A percentile compares a stretch with the other conserved stretches of the same genome.
These are phyloP conservation scores for Fagopyrum esculentum DNA, from an alignment of 148 eudicot species.

Conservation along the genomic window DNA sequence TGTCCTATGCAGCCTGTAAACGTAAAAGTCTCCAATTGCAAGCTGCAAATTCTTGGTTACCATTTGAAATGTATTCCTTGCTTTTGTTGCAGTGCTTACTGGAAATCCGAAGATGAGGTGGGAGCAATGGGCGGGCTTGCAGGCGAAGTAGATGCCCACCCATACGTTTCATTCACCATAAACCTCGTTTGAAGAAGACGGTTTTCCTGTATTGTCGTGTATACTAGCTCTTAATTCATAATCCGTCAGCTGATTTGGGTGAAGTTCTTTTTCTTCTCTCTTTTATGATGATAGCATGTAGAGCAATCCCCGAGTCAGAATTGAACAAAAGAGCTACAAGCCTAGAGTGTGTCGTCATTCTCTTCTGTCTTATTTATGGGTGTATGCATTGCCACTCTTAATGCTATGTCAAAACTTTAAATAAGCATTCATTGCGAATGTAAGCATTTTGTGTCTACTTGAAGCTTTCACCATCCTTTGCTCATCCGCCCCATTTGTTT, in stretches of 20 bases:
- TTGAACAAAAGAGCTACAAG: constrained; percentile 6
- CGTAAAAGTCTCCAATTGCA: neutral
- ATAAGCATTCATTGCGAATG: constrained; percentile 7
- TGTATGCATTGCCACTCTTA: constrained; percentile 5
- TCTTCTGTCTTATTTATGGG: constrained; percentile 4
- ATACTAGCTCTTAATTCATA: constrained; percentile 8
- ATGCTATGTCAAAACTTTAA: neutral
- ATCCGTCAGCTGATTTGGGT: constrained; percentile 4
- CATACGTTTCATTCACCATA: constrained; percentile 88
- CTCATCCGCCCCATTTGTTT: neutral
- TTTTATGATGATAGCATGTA: neutral
- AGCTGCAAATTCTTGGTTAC: neutral
- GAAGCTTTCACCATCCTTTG: neutral
- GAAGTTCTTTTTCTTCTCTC: neutral
- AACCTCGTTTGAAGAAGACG: constrained; percentile 38
- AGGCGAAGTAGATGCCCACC: constrained; percentile 75
- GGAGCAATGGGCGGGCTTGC: constrained; percentile 66
- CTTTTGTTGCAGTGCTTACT: constrained; percentile 48
- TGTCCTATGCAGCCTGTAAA: neutral
- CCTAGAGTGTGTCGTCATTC: neutral
- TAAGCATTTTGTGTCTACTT: constrained; percentile 8
- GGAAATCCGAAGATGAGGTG: constrained; percentile 75
- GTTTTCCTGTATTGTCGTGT: constrained; percentile 5
- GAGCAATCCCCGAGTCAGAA: neutral
- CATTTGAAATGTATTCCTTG: neutral